Evolutionary conservation across 2,329 filamentous ascomycete genomes (phyloP), one percentile per base, ranked within the genome.

Genomic region (Alternaria tenuissima): DNA sequence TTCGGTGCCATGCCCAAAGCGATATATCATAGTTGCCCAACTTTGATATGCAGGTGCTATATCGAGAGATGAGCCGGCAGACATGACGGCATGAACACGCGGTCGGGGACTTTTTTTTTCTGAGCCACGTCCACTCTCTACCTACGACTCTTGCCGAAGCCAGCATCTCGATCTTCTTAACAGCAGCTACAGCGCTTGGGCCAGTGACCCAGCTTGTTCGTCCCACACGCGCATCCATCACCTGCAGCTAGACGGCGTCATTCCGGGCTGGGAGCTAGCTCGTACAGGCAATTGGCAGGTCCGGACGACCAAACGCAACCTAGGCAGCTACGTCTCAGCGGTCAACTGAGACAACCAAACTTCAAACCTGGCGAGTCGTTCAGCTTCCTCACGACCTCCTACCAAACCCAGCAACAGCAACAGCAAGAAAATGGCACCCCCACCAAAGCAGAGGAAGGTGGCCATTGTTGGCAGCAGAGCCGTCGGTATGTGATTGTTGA

Each of bases 391-490:
- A 62, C 61, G 49, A 36, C 57, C 59, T 56, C 57, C 28, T 52
- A 56, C 48, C 32, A 62, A 58, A 59, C 47, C 61, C 59, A 62
- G 47, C 67, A 73, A 51, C 68, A 9, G 28, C 28, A 30, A 30
- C 28, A 30, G 24, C 24, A 26, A 26, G 24, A 73, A 69, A 47
- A 92, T 92, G 89, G 85, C 89, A 69, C 82, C 46, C 30, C 46
- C 89, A 48, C 87, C 90, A 60, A 97, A 96, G 81, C 93, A 96
- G 81, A 87, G 94, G 75, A 97, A 97, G 86, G 91, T 97, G 79
- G 94, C 94, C 81, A 94, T 97, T 81, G 93, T 97, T 65, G 94
- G 94, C 82, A 96, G 92, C 82, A 89, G 94, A 75, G 95, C 94
- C 63, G 94, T 97, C 77, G 91, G 91, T 93, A 86, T 87, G 81